Evolutionary conservation across 306 rosid species (phyloP).

Genomic region (Castanea crenata): DNA sequence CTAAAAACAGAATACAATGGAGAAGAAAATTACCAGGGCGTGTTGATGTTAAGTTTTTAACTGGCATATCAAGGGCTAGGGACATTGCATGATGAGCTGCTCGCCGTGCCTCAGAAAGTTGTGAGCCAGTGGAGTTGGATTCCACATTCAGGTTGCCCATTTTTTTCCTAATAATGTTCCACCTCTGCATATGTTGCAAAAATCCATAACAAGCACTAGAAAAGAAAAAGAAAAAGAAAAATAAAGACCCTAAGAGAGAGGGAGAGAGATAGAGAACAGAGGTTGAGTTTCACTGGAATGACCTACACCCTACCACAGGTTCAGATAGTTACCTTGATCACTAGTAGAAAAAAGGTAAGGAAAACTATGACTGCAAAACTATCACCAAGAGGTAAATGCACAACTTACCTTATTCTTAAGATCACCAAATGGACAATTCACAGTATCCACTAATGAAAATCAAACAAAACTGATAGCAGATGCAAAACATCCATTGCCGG

Average conservation of each 20-base stretch:
- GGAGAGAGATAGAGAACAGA: background rate
- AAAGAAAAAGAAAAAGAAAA: background rate
- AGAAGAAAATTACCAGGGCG: constrained; percentile 51
- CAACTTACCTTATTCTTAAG: background rate
- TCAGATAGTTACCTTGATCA: background rate
- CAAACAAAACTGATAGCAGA: constrained; percentile 1
- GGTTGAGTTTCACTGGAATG: background rate
- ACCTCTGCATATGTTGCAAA: constrained; percentile 62
- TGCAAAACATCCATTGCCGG: constrained; percentile 35
- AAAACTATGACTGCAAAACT: background rate
- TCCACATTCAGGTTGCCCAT: constrained; percentile 43
- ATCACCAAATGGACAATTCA: background rate
- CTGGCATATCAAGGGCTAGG: constrained; percentile 68
- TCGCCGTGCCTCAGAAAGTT: constrained; percentile 66
- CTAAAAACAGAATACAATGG: constrained; percentile 4
- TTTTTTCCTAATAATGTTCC: constrained; percentile 67
- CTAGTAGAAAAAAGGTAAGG: background rate
- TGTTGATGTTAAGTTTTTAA: constrained; percentile 47
- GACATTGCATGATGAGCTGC: constrained; percentile 90
- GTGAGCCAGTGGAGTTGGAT: constrained; percentile 39
- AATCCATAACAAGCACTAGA: constrained; percentile 34
- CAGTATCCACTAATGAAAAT: background rate
- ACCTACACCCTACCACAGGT: background rate
- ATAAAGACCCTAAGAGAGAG: background rate
- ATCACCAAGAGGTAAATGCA: background rate